Base-by-base conservation (phyloP, 805 yeast genomes). In the Hanseniaspora guilliermondii region DNA sequence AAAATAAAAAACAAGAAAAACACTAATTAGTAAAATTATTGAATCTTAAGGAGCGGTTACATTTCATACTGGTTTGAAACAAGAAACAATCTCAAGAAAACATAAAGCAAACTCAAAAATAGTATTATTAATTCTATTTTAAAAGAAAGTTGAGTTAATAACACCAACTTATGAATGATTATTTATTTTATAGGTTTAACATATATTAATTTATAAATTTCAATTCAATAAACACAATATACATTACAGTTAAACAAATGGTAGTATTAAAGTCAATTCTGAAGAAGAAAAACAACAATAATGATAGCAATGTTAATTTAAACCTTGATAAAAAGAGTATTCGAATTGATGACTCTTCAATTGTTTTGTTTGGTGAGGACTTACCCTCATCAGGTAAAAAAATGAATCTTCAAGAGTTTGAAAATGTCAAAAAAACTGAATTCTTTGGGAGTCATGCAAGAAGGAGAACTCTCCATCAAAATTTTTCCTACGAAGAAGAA, bases 271-370 rank as follows among this genome's bases (percentile, higher is more conserved):
- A 50, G 14, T 50, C 54, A 17, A 50, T 50, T 35, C 35, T 50
- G 19, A 50, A 50, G 36, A 50, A 42, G 22, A 33, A 40, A 16
- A 19, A 24, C 11, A 36, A 42, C 27, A 41, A 30, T 21, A 19
- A 16, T 6, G 16, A 27, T 25, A 27, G 16, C 17, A 50, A 50
- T 42, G 54, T 50, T 30, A 36, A 42, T 12, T 27, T 50, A 16
- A 50, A 50, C 27, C 22, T 50, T 6, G 54, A 50, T 25, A 50
- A 42, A 25, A 50, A 50, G n/a, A 50, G 54, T 27, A 50, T 50
- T 12, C 33, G 36, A 16, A 35, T 50, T 5, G 48, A 50, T 22
- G 54, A 50, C 3, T 27, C 42, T 5, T 39, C 54, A 3, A 40
- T 50, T 27, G 22, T 39, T 36, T 25, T 50, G 3, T 50, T 42